Base-by-base conservation (phyloP, 805 yeast genomes). In the Kodamaea nitidulidarum region DNA sequence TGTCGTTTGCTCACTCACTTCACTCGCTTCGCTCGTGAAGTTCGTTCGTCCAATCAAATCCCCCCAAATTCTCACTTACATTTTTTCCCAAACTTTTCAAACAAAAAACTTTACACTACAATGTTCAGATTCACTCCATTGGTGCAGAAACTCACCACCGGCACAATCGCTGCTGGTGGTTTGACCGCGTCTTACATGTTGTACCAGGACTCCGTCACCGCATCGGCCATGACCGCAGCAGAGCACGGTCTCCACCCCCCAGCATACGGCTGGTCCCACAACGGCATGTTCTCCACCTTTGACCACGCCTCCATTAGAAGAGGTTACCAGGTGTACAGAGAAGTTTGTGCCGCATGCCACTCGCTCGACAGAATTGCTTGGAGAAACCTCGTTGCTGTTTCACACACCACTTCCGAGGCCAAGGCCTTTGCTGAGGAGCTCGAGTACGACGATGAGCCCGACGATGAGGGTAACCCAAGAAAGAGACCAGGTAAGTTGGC, bases 171-270 rank as follows among this genome's bases (percentile, higher is more conserved):
- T 44, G 75, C 79, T 37, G 75, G 86, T 43, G 95, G 95, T 50
- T 70, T 85, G 46, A 76, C 87, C 42, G 88, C 95, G 34, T 84
- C 93, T 43, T 84, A 83, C 63, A 70, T 84, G 56, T 71, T 85
- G 58, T 88, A 88, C 70, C 79, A 85, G 58, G 95, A 88, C 64
- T 75, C 88, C 21, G 77, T 81, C 65, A 81, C 88, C 47, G 96
- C 96, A 43, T 80, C 78, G 57, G 98, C 98, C 59, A 85, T 91
- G 95, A 90, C 98, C 41, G 95, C 93, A 51, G 96, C 98, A 52
- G 98, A 93, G 73, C 98, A 93, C 71, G 98, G 98, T 53, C 78
- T 93, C 61, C 98, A 93, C 67, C 83, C 98, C 26, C 96, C 98
- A 48, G 81, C 81, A 43, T 90, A 75, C 65, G 84, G 80, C 41